phyloP scores from a whole-genome alignment of 1,284 basidiomycete genomes.

The Schizophyllum amplum region DNA sequence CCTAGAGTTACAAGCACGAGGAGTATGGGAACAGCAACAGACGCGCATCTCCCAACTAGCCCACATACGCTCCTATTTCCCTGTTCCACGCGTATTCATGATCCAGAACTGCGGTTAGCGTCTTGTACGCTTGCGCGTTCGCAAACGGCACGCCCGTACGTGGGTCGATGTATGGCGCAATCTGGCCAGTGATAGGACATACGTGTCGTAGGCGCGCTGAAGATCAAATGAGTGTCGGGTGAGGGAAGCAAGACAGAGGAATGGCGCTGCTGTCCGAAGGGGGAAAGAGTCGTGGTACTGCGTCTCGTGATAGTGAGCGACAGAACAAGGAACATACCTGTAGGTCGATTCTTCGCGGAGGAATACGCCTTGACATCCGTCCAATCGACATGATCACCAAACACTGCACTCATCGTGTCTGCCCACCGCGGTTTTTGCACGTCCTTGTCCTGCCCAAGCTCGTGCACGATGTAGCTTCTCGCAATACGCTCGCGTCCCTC shows the following conservation, averaged over 20 bases:
- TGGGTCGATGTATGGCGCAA: conserved; percentile 68
- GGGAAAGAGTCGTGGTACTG: no score
- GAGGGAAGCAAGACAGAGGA: neutral
- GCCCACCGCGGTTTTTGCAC: conserved; percentile 50
- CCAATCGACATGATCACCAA: conserved; percentile 70
- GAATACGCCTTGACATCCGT: conserved; percentile 55
- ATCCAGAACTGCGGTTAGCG: conserved; percentile 44
- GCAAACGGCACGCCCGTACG: conserved; percentile 72
- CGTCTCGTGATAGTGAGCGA: no score
- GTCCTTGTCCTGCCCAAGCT: conserved; percentile 39
- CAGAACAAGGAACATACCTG: conserved; percentile 34
- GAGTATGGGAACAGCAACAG: neutral
- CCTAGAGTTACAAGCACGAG: neutral
- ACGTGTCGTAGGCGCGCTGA: conserved; percentile 51
- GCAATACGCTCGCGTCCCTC: conserved; percentile 36
- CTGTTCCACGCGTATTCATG: conserved; percentile 64
- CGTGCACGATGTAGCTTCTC: conserved; percentile 62
- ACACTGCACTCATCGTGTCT: conserved; percentile 69
- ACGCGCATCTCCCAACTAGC: conserved; percentile 15
- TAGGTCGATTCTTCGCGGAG: conserved; percentile 47
- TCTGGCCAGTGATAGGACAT: conserved; percentile 58
- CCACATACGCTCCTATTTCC: conserved; percentile 43
- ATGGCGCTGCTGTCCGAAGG: neutral
- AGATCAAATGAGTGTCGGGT: conserved; percentile 7
- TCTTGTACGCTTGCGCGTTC: conserved; percentile 54